phyloP scores from a whole-genome alignment of 169 alveolate species.

The Sarcocystis neurona region DNA sequence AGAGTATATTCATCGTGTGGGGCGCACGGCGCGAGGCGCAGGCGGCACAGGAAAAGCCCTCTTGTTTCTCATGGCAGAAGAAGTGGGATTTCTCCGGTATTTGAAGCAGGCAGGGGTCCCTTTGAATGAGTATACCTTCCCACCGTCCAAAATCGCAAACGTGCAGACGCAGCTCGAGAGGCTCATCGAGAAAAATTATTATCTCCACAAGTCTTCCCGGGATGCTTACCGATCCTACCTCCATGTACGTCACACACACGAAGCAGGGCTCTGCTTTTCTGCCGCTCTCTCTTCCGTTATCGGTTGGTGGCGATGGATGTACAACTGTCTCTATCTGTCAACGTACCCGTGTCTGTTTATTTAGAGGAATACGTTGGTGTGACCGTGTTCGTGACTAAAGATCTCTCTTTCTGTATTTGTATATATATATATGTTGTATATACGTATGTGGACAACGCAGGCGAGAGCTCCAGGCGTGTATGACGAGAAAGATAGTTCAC shows the following conservation, averaged over 20 bases:
- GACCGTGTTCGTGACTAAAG: too few relatives aligned
- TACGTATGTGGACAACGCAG: too few relatives aligned
- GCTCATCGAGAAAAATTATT: slow-evolving; percentile 96
- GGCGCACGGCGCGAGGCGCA: slow-evolving; percentile 99
- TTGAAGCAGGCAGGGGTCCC: slow-evolving; percentile 69
- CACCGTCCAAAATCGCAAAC: slow-evolving; percentile 94
- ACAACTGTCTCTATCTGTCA: too few relatives aligned
- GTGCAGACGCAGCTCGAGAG: slow-evolving; percentile 96
- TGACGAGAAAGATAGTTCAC: too few relatives aligned
- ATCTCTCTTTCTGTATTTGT: neutral
- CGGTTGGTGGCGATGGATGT: too few relatives aligned
- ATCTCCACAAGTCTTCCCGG: slow-evolving; percentile 93
- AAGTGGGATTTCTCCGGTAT: slow-evolving; percentile 76
- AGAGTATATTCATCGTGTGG: slow-evolving; percentile 99
- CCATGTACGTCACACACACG: slow-evolving; percentile 74
- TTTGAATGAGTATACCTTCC: slow-evolving; percentile 93
- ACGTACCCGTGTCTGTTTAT: too few relatives aligned
- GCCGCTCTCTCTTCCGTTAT: too few relatives aligned
- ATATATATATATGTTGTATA: neutral
- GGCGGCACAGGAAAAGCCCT: slow-evolving; percentile 95
- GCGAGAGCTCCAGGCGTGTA: too few relatives aligned
- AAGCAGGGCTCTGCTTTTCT: slow-evolving; percentile 47
- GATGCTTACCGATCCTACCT: slow-evolving; percentile 97
- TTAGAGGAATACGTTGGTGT: too few relatives aligned
- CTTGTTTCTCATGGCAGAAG: slow-evolving; percentile 96